Evolutionary conservation across 176 grass and related monocot genomes (phyloP).

Genomic region (Lolium perenne): DNA sequence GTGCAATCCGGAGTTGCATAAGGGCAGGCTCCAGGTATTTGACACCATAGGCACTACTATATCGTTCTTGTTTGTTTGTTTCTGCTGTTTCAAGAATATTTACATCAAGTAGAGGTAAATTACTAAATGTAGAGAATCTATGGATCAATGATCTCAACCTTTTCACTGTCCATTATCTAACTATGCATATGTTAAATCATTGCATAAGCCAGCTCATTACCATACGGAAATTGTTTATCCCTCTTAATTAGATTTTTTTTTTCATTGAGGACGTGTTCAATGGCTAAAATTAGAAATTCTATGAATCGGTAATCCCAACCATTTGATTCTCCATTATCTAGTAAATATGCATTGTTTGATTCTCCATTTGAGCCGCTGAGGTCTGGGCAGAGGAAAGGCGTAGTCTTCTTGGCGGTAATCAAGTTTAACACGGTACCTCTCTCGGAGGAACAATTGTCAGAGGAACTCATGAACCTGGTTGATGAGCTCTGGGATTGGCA

Average conservation of each 20-base stretch:
- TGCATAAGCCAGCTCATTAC: not conserved
- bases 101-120: not conserved
- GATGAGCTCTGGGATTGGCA: too few species aligned
- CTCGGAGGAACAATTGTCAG: too few species aligned
- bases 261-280: not conserved
- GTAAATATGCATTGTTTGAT: not conserved
- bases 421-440: too few species aligned
- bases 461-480: too few species aligned
- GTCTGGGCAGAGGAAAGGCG: too few species aligned
- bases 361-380: too few species aligned
- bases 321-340: not conserved
- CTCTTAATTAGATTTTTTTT: not conserved
- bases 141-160: not conserved
- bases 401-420: too few species aligned
- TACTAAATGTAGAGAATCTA: not conserved
- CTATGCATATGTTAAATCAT: not conserved
- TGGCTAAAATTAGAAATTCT: not conserved
- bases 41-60: not conserved
- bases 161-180: not conserved
- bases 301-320: not conserved
- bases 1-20: conserved; percentile 95
- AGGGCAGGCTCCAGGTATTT: conserved; percentile 83
- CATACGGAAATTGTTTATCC: not conserved
- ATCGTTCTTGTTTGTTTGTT: not conserved
- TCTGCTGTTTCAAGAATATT: not conserved